These are phyloP conservation scores for Dacryopinax primogenitus DNA, from an alignment of 768 basidiomycete species.

Conservation along the genomic window DNA sequence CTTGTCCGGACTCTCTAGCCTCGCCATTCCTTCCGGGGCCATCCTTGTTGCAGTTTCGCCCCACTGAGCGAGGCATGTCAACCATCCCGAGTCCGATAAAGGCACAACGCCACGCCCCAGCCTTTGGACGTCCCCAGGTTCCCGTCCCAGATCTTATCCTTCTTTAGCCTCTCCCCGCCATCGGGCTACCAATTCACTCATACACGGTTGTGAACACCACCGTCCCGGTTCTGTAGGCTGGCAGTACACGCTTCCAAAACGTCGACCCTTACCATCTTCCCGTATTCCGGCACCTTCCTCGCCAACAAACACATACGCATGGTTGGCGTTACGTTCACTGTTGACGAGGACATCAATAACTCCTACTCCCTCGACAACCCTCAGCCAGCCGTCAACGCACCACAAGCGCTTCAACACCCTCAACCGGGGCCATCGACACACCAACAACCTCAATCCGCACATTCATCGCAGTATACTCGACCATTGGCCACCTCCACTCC, in stretches of 20 bases:
- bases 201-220: slow-evolving; percentile 5
- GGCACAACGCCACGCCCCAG: slow-evolving; percentile 2
- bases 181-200: not conserved
- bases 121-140: not conserved
- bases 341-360: slow-evolving; percentile 5
- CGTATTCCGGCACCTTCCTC: slow-evolving; percentile 3
- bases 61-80: slow-evolving; percentile 9
- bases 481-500: slow-evolving; percentile 6
- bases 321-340: not conserved
- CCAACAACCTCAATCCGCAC: not conserved
- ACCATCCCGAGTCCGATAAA: slow-evolving; percentile 5
- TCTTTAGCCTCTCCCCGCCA: not conserved
- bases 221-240: slow-evolving; percentile 7
- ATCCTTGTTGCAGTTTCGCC: slow-evolving; percentile 2
- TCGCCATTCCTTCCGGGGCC: slow-evolving; percentile 8
- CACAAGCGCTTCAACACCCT: slow-evolving; percentile 3
- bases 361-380: not conserved
- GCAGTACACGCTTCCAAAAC: not conserved
- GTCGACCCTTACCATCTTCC: slow-evolving; percentile 7
- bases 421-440: not conserved
- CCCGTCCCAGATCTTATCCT: not conserved
- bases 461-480: not conserved
- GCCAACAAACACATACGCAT: not conserved
- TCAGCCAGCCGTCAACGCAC: not conserved
- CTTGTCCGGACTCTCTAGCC: not conserved